Evolutionary conservation across 805 yeast species (phyloP), one percentile per base, ranked within the genome.

Genomic region (Saturnispora gosingensis): DNA sequence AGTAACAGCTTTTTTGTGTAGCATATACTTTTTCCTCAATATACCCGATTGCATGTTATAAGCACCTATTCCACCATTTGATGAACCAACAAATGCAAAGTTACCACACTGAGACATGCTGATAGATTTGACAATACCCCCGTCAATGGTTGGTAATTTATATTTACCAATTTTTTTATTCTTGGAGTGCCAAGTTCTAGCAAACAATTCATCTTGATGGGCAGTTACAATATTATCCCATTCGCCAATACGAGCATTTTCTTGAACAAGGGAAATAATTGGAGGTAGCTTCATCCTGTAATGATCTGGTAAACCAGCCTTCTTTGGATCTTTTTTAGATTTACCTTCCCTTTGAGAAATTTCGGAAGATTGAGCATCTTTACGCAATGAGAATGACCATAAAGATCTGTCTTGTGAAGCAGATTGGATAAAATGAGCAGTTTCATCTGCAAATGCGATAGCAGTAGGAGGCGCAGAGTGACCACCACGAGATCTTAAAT

Each of bases 301-400:
- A 30, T 77, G 70, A 28, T 72, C 68, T 11, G 71, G 71, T 7
- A 70, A 65, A n/a, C 90, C 89, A 5, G 78, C 85, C 49, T 72
- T 69, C 58, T 85, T 61, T 20, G 68, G 66, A 42, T 77, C 78
- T 53, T 74, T 72, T 57, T 73, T 74, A 10, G 58, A 40, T 47
- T 61, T 64, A 9, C 71, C 74, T 20, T 77, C 71, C 57, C 85
- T 78, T 67, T 90, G 97, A 0, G 97, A 89, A 61, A 93, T 70
- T 64, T 89, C 95, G 62, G 88, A 96, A 4, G 96, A 87, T 68
- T 93, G 99, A 0, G 97, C 95, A 67, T 93, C 98, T 65, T 93
- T 93, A 60, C 98, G 77, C 49, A 93, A 72, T 1, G 98, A 90
- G 61, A 93, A 91, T 8, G 81, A 77, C 98, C 98, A 93, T 59